Evolutionary conservation across 2,329 filamentous ascomycete genomes (phyloP), one percentile per base, ranked within the genome.

Genomic region (Hymenotorrendiella dingleyae): DNA sequence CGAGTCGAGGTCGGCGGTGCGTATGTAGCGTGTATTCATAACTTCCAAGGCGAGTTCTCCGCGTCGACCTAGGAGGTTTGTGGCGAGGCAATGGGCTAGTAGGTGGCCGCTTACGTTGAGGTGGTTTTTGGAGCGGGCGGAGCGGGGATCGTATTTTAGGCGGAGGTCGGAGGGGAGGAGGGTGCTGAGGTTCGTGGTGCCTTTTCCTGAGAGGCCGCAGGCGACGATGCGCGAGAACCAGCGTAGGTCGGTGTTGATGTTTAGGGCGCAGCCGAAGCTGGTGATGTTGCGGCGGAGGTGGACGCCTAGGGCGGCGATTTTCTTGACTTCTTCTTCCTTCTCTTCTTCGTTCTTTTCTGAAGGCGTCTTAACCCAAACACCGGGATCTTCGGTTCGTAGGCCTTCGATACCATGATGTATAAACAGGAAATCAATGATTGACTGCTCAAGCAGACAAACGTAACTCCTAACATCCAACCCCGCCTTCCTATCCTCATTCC

Each of bases 281-380:
- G 82, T 89, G 27, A 97, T 75, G 64, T 94, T 82, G 34, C 91
- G 72, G 11, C 89, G 72, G 49, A 96, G 74, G 67, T 97, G 90
- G n/a, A 98, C 87, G 1, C 93, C 93, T 30, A 97, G 69, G 0
- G 90, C 89, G 0, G 88, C 87, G 54, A 98, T 89, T 70, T 97
- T 98, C 44, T 72, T 66, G 10, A 30, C 0, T 60, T 57, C 14
- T 44, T 24, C 22, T 4, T 20, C 36, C 40, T 26, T 46, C 47
- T 19, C 52, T 52, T 16, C 4, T 30, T 17, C n/a, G n/a, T n/a
- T n/a, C n/a, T n/a, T 54, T 45, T 43, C 53, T 3, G 30, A 34
- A 11, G 8, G 24, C 33, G 9, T 8, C 48, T 36, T 62, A 49
- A 82, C 72, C 90, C 90, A 96, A 12, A 96, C 87, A 0, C 91